Conservation (phyloP, 306 rosid genomes). For the Cicer arietinum region DNA sequence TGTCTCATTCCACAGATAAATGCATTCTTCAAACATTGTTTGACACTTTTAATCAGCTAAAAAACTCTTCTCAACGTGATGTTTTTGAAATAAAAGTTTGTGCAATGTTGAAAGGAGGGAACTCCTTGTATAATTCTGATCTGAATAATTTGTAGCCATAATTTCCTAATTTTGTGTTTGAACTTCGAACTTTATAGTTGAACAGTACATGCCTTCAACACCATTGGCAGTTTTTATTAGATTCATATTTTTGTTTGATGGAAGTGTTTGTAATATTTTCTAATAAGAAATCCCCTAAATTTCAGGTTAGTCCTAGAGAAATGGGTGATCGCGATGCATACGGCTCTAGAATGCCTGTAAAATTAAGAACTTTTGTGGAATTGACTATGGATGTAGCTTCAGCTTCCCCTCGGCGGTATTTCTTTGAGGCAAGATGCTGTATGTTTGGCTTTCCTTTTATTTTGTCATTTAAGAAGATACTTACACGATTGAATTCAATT, state of each 20-base stretch:
- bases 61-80: constrained; percentile 6
- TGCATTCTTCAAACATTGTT: constrained; percentile 26
- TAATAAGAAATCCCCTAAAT: constrained; percentile 37
- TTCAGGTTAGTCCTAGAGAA: constrained; percentile 69
- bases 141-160: neutral
- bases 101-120: constrained; percentile 3
- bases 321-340: constrained; percentile 46
- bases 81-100: neutral
- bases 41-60: constrained; percentile 15
- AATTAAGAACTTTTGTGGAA: constrained; percentile 73
- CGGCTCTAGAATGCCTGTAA: constrained; percentile 53
- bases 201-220: neutral
- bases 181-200: neutral
- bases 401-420: constrained; percentile 91
- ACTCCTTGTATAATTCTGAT: neutral
- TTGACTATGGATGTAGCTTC: constrained; percentile 89
- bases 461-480: constrained; percentile 30
- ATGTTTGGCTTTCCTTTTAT: constrained; percentile 45
- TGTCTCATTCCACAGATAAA: constrained; percentile 1
- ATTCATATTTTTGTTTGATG: constrained; percentile 23
- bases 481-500: constrained; percentile 6
- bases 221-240: constrained; percentile 12
- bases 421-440: constrained; percentile 89
- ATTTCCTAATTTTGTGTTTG: neutral
- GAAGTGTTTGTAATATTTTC: neutral